A percentile compares a stretch with the other conserved stretches of the same genome.
phyloP scores from a whole-genome alignment of 73 alveolate species.

The Tetrahymena malaccensis region DNA sequence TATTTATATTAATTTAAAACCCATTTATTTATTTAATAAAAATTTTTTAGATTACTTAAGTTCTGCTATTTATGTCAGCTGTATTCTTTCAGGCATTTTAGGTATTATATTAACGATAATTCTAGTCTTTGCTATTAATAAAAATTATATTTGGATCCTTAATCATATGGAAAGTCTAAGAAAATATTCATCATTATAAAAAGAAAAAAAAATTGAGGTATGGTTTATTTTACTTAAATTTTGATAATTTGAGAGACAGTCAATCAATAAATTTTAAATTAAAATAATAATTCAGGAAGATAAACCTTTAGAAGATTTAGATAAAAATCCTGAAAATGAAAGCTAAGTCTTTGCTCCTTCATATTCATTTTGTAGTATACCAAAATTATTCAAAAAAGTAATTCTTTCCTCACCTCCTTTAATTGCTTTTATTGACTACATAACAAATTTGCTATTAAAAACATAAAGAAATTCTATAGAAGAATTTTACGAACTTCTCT shows the following conservation, averaged over 20 bases:
- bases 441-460: background rate
- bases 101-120: background rate
- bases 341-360: background rate
- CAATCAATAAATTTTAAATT: too few species aligned
- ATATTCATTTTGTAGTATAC: background rate
- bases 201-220: background rate
- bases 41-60: background rate
- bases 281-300: too few species aligned
- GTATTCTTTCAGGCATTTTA: background rate
- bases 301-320: background rate
- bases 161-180: background rate
- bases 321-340: background rate
- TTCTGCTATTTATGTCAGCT: background rate
- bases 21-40: background rate
- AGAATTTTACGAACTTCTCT: conserved; percentile 19
- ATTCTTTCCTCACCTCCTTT: conserved; percentile 29
- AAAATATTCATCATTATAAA: background rate
- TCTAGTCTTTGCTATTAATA: background rate
- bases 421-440: conserved; percentile 27
- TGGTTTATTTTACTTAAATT: background rate
- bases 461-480: conserved; percentile 3
- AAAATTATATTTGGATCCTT: background rate
- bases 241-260: too few species aligned
- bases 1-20: background rate
- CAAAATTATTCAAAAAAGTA: background rate